These are phyloP conservation scores for Talaromyces piceae DNA, from an alignment of 2,329 filamentous ascomycete species.

Conservation along the genomic window DNA sequence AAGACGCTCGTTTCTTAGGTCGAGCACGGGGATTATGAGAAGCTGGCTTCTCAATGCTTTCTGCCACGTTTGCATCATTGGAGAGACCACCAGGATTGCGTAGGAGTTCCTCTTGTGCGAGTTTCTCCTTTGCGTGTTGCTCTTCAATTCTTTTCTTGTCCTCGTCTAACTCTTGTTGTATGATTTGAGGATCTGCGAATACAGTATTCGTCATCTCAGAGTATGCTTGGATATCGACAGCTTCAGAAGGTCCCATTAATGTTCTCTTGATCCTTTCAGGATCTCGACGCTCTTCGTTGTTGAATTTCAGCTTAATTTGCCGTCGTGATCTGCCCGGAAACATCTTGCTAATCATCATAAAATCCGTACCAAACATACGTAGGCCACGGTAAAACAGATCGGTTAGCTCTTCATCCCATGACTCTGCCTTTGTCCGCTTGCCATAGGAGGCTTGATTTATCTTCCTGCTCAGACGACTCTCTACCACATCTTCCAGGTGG, in stretches of 20 bases:
- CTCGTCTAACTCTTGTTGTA: slow-evolving; percentile 36
- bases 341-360: slow-evolving; percentile 56
- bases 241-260: slow-evolving; percentile 39
- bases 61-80: slow-evolving; percentile 19
- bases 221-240: slow-evolving; percentile 38
- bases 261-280: slow-evolving; percentile 47
- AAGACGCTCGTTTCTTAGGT: slow-evolving; percentile 6
- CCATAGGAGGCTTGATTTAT: slow-evolving; percentile 41
- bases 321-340: slow-evolving; percentile 53
- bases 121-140: slow-evolving; percentile 39
- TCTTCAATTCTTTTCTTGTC: slow-evolving; percentile 40
- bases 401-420: slow-evolving; percentile 52
- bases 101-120: slow-evolving; percentile 36
- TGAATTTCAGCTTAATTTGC: slow-evolving; percentile 59
- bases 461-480: slow-evolving; percentile 40
- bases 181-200: slow-evolving; percentile 33
- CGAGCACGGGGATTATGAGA: background rate
- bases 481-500: slow-evolving; percentile 38
- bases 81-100: slow-evolving; percentile 32
- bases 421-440: slow-evolving; percentile 45
- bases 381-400: slow-evolving; percentile 57
- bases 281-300: slow-evolving; percentile 52
- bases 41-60: slow-evolving; percentile 24
- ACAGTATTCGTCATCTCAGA: slow-evolving; percentile 40
- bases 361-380: slow-evolving; percentile 58